Evolutionary conservation across 169 alveolate genomes (phyloP).

Genomic region (Cryptosporidium ryanae): DNA sequence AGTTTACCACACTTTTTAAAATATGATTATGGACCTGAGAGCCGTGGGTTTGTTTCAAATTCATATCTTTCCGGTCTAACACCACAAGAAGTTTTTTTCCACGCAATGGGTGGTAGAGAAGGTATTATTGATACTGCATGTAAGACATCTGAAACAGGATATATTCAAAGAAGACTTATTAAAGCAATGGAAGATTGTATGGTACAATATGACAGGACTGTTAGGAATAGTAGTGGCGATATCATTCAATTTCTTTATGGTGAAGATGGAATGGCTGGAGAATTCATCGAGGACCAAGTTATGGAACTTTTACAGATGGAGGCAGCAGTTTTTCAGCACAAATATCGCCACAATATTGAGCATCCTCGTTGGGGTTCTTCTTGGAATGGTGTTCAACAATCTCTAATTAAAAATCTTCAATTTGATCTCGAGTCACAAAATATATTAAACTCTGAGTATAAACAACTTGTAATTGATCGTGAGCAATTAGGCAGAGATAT

Average conservation of each 20-base stretch:
- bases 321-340: slow-evolving; percentile 76
- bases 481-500: slow-evolving; percentile 86
- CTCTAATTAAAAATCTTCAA: slow-evolving; percentile 70
- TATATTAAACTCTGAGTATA: slow-evolving; percentile 80
- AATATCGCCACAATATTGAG: slow-evolving; percentile 63
- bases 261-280: slow-evolving; percentile 99
- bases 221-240: slow-evolving; percentile 95
- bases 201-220: slow-evolving; percentile 99
- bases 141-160: slow-evolving; percentile 99
- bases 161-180: slow-evolving; percentile 98
- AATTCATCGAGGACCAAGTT: slow-evolving; percentile 97
- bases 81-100: slow-evolving; percentile 99
- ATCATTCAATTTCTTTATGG: slow-evolving; percentile 99
- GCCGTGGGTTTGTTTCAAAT: slow-evolving; percentile 98
- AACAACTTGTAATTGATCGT: slow-evolving; percentile 82
- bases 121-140: slow-evolving; percentile 99
- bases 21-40: slow-evolving; percentile 99
- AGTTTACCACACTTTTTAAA: slow-evolving; percentile 99
- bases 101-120: slow-evolving; percentile 99
- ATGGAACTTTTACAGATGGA: slow-evolving; percentile 92
- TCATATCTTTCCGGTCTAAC: slow-evolving; percentile 96
- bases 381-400: slow-evolving; percentile 52
- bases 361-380: slow-evolving; percentile 75
- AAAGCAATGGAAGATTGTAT: slow-evolving; percentile 99
- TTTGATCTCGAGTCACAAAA: slow-evolving; percentile 75